A percentile compares a stretch with the other conserved stretches of the same genome.
Evolutionary conservation across 2,329 filamentous ascomycete genomes (phyloP).

Genomic region (Madurella fahalii): DNA sequence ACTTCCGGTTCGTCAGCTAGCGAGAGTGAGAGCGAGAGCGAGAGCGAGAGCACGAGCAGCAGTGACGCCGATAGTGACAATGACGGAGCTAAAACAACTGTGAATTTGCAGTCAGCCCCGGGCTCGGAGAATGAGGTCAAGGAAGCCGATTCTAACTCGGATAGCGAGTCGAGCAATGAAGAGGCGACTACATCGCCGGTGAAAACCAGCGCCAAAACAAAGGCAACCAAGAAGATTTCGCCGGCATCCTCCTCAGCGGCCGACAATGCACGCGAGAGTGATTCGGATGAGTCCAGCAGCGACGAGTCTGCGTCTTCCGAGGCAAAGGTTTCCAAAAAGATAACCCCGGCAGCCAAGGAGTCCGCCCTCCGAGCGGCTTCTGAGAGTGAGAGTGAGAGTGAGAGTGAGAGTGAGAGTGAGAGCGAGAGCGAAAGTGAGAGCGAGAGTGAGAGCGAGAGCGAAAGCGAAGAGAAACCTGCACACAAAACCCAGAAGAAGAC

Average conservation of each 20-base stretch:
- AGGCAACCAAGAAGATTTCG: background rate
- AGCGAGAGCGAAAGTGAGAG: constrained; percentile 7
- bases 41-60: constrained; percentile 13
- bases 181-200: constrained; percentile 2
- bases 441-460: constrained; percentile 7
- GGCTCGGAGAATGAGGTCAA: constrained; percentile 2
- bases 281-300: constrained; percentile 17
- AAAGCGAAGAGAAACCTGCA: constrained; percentile 26
- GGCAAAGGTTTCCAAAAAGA: constrained; percentile 18
- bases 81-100: no score
- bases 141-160: constrained; percentile 8
- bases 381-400: constrained; percentile 20
- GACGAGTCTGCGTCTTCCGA: constrained; percentile 7
- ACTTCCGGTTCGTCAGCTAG: constrained; percentile 17
- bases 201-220: background rate
- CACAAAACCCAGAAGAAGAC: constrained; percentile 16
- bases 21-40: constrained; percentile 18
- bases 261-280: constrained; percentile 5
- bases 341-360: constrained; percentile 10
- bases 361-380: constrained; percentile 1
- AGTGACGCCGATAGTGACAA: constrained; percentile 26
- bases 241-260: constrained; percentile 9
- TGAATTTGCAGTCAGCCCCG: constrained; percentile 4
- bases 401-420: constrained; percentile 20
- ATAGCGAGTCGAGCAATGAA: constrained; percentile 17